Percentiles rank a stretch among this genome's conserved stretches.
These are phyloP conservation scores for Syncephalastrum monosporum DNA, from an alignment of 371 early-diverging fungal genomes.

Conservation along the genomic window DNA sequence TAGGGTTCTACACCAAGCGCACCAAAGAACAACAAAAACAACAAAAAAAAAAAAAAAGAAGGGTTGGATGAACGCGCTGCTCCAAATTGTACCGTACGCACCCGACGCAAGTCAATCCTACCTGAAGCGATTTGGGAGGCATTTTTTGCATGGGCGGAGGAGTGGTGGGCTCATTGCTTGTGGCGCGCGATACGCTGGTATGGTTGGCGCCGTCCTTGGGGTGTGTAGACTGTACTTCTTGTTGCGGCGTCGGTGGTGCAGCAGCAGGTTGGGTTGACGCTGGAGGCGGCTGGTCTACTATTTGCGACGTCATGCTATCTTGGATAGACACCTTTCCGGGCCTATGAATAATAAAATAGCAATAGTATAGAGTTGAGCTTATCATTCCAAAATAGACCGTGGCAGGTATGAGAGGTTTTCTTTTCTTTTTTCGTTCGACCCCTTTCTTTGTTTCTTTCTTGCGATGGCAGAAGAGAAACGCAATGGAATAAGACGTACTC, in stretches of 20 bases:
- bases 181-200: slow-evolving; percentile 6
- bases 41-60: too few relatives aligned
- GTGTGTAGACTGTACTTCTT: not conserved
- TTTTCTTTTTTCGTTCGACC: too few relatives aligned
- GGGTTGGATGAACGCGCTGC: not conserved
- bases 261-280: not conserved
- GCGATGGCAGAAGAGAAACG: too few relatives aligned
- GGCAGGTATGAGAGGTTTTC: too few relatives aligned
- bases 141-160: slow-evolving; percentile 10
- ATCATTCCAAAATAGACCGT: too few relatives aligned
- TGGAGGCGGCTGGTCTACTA: not conserved
- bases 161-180: slow-evolving; percentile 10
- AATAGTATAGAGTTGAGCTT: too few relatives aligned
- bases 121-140: slow-evolving; percentile 5
- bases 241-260: slow-evolving; percentile 1
- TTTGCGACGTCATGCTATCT: not conserved
- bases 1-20: not conserved
- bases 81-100: not conserved
- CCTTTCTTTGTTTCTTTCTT: too few relatives aligned
- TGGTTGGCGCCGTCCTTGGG: not conserved
- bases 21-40: not conserved
- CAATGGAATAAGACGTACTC: slow-evolving; percentile 12
- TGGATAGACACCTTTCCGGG: not conserved
- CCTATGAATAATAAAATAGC: too few relatives aligned
- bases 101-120: not conserved